phyloP scores from a whole-genome alignment of 2,329 filamentous ascomycete genomes.

The Penicillium janthinellum region DNA sequence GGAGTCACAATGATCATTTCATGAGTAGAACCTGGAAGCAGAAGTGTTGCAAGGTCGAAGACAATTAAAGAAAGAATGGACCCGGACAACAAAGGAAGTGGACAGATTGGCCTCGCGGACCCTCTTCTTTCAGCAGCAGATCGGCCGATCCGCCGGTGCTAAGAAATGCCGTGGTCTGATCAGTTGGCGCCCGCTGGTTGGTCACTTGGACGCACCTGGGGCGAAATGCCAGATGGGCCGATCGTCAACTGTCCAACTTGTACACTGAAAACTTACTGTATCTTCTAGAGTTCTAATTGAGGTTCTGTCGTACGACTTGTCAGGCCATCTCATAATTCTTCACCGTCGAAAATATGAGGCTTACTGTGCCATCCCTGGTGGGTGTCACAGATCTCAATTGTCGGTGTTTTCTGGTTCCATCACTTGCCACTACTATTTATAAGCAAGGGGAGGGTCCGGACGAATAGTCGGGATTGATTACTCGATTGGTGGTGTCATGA shows the following conservation, averaged over 20 bases:
- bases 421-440: not conserved
- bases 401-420: not conserved
- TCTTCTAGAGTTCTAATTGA: too few relatives aligned
- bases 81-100: not conserved
- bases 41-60: not conserved
- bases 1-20: not conserved
- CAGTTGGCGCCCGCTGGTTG: not conserved
- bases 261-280: too few relatives aligned
- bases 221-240: not conserved
- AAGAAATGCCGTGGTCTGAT: constrained; percentile 9
- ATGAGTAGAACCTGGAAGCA: not conserved
- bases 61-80: constrained; percentile 4
- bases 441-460: not conserved
- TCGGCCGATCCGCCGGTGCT: constrained; percentile 6
- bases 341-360: not conserved
- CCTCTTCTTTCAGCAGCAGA: not conserved
- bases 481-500: not conserved
- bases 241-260: not conserved
- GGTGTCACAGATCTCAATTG: not conserved
- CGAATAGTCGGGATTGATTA: not conserved
- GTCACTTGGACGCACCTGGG: not conserved
- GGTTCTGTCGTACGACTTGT: not conserved
- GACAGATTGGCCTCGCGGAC: constrained; percentile 1
- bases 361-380: not conserved
- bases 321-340: not conserved